Conservation (phyloP, 495 filamentous ascomycete species). For the Penicillium arizonense region DNA sequence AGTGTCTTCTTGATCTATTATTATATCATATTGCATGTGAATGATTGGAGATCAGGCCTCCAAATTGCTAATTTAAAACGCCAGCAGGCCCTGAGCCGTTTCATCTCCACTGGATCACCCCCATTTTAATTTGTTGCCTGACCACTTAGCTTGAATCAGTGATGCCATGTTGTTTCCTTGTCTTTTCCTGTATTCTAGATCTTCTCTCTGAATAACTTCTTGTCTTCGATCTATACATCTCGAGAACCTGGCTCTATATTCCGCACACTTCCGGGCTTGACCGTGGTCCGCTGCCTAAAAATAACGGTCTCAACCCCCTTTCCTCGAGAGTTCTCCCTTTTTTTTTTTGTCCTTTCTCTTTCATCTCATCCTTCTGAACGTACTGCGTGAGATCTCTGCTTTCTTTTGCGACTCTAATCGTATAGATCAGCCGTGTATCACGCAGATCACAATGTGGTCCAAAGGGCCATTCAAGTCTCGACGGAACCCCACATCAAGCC, state of each 20-base stretch:
- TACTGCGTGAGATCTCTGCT: neutral
- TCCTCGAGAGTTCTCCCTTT: neutral
- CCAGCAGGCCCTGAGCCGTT: constrained; percentile 9
- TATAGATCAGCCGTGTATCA: neutral
- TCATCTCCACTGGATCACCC: constrained; percentile 20
- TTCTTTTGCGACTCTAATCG: neutral
- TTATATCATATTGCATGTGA: neutral
- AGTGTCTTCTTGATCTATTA: neutral
- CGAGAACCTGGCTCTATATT: neutral
- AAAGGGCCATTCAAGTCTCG: constrained; percentile 40
- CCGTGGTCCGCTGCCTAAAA: neutral
- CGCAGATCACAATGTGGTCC: constrained; percentile 42
- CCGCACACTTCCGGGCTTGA: neutral
- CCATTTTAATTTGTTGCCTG: constrained; percentile 19
- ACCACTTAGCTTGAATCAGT: constrained; percentile 9
- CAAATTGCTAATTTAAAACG: constrained; percentile 2
- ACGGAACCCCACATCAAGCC: constrained; percentile 39
- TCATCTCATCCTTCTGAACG: neutral
- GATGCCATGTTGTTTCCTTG: constrained; percentile 12
- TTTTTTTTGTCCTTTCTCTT: constrained; percentile 8
- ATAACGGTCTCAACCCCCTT: neutral
- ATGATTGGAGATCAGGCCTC: neutral
- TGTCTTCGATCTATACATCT: neutral
- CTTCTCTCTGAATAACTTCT: neutral
- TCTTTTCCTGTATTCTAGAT: neutral